These are phyloP conservation scores for Clonostachys solani DNA, from an alignment of 2,329 filamentous ascomycete genomes.

Conservation along the genomic window DNA sequence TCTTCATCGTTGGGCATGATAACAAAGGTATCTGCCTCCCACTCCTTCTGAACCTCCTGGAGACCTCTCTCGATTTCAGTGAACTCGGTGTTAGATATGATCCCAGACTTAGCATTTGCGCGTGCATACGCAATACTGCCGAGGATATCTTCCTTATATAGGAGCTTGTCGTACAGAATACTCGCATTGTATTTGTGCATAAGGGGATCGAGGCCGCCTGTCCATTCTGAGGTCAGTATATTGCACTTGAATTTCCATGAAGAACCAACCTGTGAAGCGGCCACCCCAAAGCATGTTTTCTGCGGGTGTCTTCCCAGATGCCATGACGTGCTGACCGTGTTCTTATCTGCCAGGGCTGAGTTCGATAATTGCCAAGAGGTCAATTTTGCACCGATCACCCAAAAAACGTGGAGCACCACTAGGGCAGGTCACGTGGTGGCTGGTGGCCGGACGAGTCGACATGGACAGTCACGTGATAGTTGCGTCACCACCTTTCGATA, in stretches of 20 bases:
- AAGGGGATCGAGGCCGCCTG: slow-evolving; percentile 74
- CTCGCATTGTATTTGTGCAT: slow-evolving; percentile 84
- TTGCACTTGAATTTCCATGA: slow-evolving; percentile 12
- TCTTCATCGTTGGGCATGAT: slow-evolving; percentile 53
- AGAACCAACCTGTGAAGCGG: slow-evolving; percentile 38
- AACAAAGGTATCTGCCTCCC: slow-evolving; percentile 42
- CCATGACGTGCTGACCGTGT: slow-evolving; percentile 12
- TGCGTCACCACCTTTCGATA: no score
- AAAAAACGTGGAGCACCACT: no score
- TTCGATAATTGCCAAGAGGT: no score
- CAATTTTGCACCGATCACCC: no score
- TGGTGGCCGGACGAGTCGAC: no score
- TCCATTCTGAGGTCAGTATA: slow-evolving; percentile 19
- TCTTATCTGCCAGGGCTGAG: no score
- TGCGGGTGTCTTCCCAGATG: no score
- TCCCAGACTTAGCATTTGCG: slow-evolving; percentile 71
- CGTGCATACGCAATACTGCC: slow-evolving; percentile 79
- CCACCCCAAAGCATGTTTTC: slow-evolving; percentile 45
- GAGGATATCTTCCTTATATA: slow-evolving; percentile 77
- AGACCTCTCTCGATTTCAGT: slow-evolving; percentile 69
- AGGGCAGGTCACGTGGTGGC: no score
- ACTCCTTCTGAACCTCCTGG: slow-evolving; percentile 48
- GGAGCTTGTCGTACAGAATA: slow-evolving; percentile 72
- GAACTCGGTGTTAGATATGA: slow-evolving; percentile 72
- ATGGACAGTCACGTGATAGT: no score